phyloP scores from a whole-genome alignment of 2,329 filamentous ascomycete genomes.

The Ramularia endophylla region DNA sequence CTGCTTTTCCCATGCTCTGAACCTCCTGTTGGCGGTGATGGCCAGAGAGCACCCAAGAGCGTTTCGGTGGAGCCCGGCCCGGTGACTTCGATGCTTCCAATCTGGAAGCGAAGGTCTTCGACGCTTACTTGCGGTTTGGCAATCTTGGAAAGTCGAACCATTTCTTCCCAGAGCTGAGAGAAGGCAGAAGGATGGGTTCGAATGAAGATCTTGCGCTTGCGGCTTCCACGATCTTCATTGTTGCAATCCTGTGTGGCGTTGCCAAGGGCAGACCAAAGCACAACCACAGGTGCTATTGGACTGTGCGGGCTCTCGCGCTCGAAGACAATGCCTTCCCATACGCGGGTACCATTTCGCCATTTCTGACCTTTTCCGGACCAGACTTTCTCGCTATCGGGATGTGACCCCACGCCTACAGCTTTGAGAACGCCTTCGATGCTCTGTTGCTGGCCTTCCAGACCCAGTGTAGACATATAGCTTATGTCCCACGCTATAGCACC shows the following conservation, averaged over 20 bases:
- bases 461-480: slow-evolving; percentile 87
- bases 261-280: slow-evolving; percentile 63
- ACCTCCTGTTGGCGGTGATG: slow-evolving; percentile 21
- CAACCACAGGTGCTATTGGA: slow-evolving; percentile 63
- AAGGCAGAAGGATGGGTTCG: slow-evolving; percentile 80
- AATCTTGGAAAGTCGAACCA: slow-evolving; percentile 53
- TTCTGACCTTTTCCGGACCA: slow-evolving; percentile 61
- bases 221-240: slow-evolving; percentile 29
- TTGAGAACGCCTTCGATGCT: slow-evolving; percentile 63
- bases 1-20: slow-evolving; percentile 36
- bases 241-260: slow-evolving; percentile 1
- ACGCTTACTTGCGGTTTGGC: slow-evolving; percentile 57
- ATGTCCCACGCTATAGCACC: slow-evolving; percentile 87
- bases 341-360: slow-evolving; percentile 62
- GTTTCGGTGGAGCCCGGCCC: slow-evolving; percentile 76
- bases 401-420: slow-evolving; percentile 52
- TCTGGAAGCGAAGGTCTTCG: slow-evolving; percentile 65
- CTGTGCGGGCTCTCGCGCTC: slow-evolving; percentile 49
- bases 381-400: slow-evolving; percentile 29
- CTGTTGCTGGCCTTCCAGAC: slow-evolving; percentile 60
- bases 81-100: slow-evolving; percentile 64
- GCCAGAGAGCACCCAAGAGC: slow-evolving; percentile 62
- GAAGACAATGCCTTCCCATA: slow-evolving; percentile 53
- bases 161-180: slow-evolving; percentile 59
- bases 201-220: slow-evolving; percentile 56